Base-by-base conservation (phyloP, 441 rosid genomes). In the Pelargonium citronellum region DNA sequence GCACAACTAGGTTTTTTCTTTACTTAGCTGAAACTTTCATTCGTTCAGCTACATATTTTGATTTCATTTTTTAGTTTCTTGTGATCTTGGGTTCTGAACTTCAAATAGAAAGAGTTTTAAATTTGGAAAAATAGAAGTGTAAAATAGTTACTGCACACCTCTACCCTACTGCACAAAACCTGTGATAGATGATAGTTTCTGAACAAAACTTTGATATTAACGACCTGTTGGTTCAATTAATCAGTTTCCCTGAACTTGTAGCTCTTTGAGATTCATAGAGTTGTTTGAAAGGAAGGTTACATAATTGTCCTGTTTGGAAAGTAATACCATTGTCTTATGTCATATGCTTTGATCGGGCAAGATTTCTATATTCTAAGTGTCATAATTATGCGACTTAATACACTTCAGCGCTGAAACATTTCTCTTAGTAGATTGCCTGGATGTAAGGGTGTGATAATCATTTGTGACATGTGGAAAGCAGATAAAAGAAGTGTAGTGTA, bases 1-100 rank as follows among this genome's bases (percentile, higher is more conserved):
- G 85, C 80, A 89, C 99, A 9, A 89, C 78, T 57, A 94, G 99
- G 99, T 74, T 41, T 69, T 73, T 73, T 70, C 39, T 37, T 62
- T 24, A 10, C 12, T 4, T 0, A 65, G 51, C 39, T 47, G 7
- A 11, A 58, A 7, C 0, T 73, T 66, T 43, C 13, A 46, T 68
- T 65, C 16, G 9, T 17, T 58, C 13, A 58, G 11, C 34, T 20
- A 58, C 30, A 10, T 9, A 19, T 58, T 58, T 58, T 58, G 13
- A 27, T 22, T 75, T 3, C 34, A 4, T 68, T 20, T 7, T 68
- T 41, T 7, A 20, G 37, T 20, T 65, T 71, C 13, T 16, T 22
- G 58, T 55, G 43, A 71, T 62, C 55, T 41, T 19, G 34, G 64
- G 12, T 20, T 20, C 11, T 20, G 64, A 30, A 30, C 37, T 30